Conservation (phyloP, 129 eudicot genomes). For the Gnaphalium uliginosum region DNA sequence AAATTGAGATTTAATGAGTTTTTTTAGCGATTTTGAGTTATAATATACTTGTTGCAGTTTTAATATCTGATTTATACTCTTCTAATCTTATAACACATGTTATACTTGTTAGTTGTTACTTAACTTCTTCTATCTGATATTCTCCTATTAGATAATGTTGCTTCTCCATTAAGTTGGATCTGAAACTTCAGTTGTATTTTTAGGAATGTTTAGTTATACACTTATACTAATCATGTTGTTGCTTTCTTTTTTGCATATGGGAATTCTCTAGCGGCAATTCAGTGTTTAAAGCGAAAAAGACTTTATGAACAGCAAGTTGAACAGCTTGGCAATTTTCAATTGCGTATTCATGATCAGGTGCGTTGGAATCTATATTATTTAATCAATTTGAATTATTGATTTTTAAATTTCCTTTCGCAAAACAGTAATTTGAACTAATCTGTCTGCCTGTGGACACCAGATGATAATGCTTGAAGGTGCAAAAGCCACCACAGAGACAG, state of each 20-base stretch:
- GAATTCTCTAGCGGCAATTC: constrained; percentile 48
- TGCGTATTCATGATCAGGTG: constrained; percentile 66
- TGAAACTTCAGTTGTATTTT: background rate
- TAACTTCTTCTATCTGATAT: background rate
- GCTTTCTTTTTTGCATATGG: background rate
- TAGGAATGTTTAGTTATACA: background rate
- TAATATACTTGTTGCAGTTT: constrained; percentile 2
- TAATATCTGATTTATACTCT: background rate
- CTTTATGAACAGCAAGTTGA: constrained; percentile 54
- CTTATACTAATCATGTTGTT: background rate
- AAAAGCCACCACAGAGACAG: constrained; percentile 65
- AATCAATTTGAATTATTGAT: background rate
- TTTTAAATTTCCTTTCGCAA: background rate
- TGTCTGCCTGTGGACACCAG: constrained; percentile 22
- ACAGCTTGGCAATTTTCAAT: constrained; percentile 59
- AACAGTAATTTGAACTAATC: background rate
- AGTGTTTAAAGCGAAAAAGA: constrained; percentile 56
- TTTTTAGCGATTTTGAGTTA: constrained; percentile 6
- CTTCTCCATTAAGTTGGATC: background rate
- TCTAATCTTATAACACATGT: constrained; percentile 1
- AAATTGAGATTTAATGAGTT: constrained; percentile 2
- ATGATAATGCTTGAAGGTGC: constrained; percentile 69
- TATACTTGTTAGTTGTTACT: background rate
- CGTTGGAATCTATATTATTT: background rate
- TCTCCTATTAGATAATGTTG: background rate